These are phyloP conservation scores for Lactarius trivialis DNA, from an alignment of 768 basidiomycete genomes.

Conservation along the genomic window DNA sequence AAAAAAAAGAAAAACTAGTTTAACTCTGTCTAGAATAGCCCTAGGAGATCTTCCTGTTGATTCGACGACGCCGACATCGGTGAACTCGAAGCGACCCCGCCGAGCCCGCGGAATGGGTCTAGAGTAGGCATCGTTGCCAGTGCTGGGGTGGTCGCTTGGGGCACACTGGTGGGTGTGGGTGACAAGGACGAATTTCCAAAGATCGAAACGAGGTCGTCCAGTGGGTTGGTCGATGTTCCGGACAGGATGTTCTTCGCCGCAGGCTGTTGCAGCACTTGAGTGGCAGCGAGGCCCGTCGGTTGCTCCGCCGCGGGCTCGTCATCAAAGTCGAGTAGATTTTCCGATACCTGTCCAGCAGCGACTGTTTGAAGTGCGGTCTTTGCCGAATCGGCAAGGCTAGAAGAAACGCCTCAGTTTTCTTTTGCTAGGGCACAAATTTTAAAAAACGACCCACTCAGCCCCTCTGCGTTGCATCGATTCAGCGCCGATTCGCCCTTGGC, in stretches of 20 bases:
- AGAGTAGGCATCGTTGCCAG: conserved; percentile 21
- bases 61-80: conserved; percentile 19
- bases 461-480: conserved; percentile 67
- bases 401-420: conserved; percentile 3
- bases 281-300: conserved; percentile 73
- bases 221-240: conserved; percentile 79
- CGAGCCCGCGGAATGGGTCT: conserved; percentile 13
- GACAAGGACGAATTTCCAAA: conserved; percentile 53
- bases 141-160: background rate
- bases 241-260: conserved; percentile 69
- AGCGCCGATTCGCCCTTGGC: conserved; percentile 80
- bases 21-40: conserved; percentile 13
- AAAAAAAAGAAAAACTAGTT: conserved; percentile 11
- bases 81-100: conserved; percentile 21
- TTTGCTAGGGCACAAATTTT: no score
- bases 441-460: conserved; percentile 45
- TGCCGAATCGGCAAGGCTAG: conserved; percentile 54
- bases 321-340: conserved; percentile 94
- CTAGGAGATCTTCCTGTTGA: conserved; percentile 17
- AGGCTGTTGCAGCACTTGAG: conserved; percentile 61
- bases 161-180: conserved; percentile 18
- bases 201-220: conserved; percentile 91
- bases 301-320: conserved; percentile 57
- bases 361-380: conserved; percentile 90
- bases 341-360: conserved; percentile 84